Evolutionary conservation across 2,329 filamentous ascomycete species (phyloP).

Genomic region (Stemphylium vesicarium): DNA sequence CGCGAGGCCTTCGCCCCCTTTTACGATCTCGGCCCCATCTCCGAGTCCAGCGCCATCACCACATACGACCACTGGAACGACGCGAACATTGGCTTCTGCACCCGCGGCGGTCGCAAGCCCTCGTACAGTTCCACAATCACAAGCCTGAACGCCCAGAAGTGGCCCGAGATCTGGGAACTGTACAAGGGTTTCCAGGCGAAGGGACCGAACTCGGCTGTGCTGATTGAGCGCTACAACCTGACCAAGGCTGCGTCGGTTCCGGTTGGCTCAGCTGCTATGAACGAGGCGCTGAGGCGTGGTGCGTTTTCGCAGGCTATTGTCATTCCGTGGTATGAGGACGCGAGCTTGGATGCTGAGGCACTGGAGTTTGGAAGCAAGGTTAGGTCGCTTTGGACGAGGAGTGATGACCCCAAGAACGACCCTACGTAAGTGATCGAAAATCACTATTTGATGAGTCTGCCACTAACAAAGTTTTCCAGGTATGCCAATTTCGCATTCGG

Average conservation of each 20-base stretch:
- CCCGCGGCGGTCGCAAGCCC: conserved; percentile 49
- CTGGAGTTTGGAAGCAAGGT: conserved; percentile 42
- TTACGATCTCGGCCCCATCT: conserved; percentile 40
- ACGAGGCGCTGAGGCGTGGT: conserved; percentile 35
- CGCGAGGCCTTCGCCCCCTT: conserved; percentile 46
- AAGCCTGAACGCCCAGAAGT: conserved; percentile 45
- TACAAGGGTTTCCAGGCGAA: conserved; percentile 48
- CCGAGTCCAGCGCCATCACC: conserved; percentile 30
- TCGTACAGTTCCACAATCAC: conserved; percentile 46
- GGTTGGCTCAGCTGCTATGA: conserved; percentile 31
- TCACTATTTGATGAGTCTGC: background rate
- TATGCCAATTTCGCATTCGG: conserved; percentile 40
- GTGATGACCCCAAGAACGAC: conserved; percentile 14
- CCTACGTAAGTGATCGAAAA: conserved; percentile 23
- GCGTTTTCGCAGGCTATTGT: conserved; percentile 48
- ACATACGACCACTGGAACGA: conserved; percentile 52
- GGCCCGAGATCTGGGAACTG: conserved; percentile 50
- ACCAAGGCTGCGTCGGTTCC: conserved; percentile 34
- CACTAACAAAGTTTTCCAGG: conserved; percentile 12
- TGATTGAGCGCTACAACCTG: conserved; percentile 50
- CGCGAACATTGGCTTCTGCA: conserved; percentile 48
- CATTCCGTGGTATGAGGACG: conserved; percentile 51
- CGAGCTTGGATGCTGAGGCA: conserved; percentile 45
- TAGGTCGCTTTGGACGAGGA: conserved; percentile 36
- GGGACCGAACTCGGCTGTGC: conserved; percentile 41